Base-by-base conservation (phyloP, 2,329 filamentous ascomycete genomes). In the Fusarium verrucosum region DNA sequence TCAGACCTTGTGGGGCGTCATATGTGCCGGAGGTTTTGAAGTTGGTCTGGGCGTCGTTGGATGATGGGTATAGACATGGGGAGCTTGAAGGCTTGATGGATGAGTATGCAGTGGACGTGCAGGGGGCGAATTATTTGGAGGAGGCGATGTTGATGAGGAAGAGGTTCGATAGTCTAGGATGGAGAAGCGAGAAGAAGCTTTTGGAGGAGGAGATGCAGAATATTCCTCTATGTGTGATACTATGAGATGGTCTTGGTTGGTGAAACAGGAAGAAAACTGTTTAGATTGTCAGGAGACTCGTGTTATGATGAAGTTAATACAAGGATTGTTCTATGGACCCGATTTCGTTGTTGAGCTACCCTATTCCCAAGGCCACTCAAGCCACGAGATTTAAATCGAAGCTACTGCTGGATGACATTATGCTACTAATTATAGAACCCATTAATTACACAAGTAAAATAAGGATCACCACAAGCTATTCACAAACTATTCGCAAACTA, bases 11-110 rank as follows among this genome's bases (percentile, higher is more conserved):
- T 11, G 63, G 57, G 4, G 50, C 62, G 0, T 40, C 63, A 0
- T 59, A 42, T 10, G n/a, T 58, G 1, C 58, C 63, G 2, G 58
- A 66, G n/a, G n/a, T 66, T 2, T 10, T 66, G 4, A 62, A 62
- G 16, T 7, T 59, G 13, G 36, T 44, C 1, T 59, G 62, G 62
- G 62, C 58, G 9, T 37, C 63, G 2, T 10, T 59, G 13, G 23
- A 17, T 1, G 63, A 66, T 19, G 35, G 22, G 4, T 66, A 66
- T 43, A 59, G 62, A 10, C 49, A 46, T 2, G 9, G 5, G 2
- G 63, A 63, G 10, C 40, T 66, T 6, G 63, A 66, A 26, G 16
- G 14, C 2, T 4, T 66, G 4, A 19, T 66, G 10, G 30, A 16
- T 4, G 41, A 10, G 5, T 51, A 59, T 42, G 49, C 41, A 5